Percentiles rank a stretch among this genome's conserved stretches.
Evolutionary conservation across 306 rosid genomes (phyloP).

Genomic region (Neltuma alba): DNA sequence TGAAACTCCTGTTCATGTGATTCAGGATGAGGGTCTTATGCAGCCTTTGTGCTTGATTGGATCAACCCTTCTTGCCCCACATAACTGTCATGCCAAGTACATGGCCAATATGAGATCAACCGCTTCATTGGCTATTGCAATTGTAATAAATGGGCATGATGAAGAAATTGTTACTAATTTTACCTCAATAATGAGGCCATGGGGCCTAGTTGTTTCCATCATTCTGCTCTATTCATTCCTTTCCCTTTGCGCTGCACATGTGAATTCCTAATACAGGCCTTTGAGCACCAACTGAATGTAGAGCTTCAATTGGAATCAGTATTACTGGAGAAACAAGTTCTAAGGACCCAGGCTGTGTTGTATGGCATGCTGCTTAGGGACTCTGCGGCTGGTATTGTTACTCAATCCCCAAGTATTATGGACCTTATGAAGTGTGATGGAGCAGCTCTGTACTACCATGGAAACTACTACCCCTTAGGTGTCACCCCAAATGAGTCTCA

Average conservation of each 20-base stretch:
- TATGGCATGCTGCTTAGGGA: conserved; percentile 96
- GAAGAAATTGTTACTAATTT: conserved; percentile 54
- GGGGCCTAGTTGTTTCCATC: conserved; percentile 98
- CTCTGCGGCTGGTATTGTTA: conserved; percentile 77
- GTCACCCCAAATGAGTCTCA: conserved; percentile 78
- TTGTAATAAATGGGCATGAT: conserved; percentile 66
- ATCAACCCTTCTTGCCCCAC: conserved; percentile 88
- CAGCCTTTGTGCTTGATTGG: conserved; percentile 89
- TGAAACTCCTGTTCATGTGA: conserved; percentile 63
- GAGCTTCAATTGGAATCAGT: conserved; percentile 78
- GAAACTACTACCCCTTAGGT: conserved; percentile 71
- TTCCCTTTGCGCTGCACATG: conserved; percentile 87
- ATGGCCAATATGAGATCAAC: conserved; percentile 95
- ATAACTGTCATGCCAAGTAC: conserved; percentile 93
- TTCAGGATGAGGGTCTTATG: conserved; percentile 70
- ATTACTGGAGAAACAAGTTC: conserved; percentile 72
- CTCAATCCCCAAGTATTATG: conserved; percentile 91
- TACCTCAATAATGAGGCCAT: conserved; percentile 63
- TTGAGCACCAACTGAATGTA: conserved; percentile 87
- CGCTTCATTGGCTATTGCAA: conserved; percentile 83
- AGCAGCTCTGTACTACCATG: conserved; percentile 82
- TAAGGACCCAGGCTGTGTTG: conserved; percentile 84
- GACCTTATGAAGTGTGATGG: conserved; percentile 93
- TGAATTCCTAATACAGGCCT: conserved; percentile 93
- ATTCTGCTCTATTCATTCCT: conserved; percentile 75